These are phyloP conservation scores for Geotrichum ghanense DNA, from an alignment of 805 yeast genomes.

Conservation along the genomic window DNA sequence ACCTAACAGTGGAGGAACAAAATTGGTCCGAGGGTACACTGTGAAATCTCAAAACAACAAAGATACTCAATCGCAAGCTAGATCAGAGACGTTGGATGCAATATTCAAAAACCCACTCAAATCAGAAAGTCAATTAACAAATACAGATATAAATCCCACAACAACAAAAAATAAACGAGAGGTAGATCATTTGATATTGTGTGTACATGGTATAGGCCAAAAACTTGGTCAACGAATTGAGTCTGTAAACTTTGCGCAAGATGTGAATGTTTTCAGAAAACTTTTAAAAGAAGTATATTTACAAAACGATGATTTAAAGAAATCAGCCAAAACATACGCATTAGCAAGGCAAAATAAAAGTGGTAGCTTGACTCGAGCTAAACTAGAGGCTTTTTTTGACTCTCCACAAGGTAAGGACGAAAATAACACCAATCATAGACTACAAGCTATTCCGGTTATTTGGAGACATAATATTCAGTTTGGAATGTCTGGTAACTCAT, in stretches of 20 bases:
- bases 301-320: constrained; percentile 1
- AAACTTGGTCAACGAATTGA: constrained; percentile 67
- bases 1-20: constrained; percentile 16
- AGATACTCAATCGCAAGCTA: constrained; percentile 4
- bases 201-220: constrained; percentile 95
- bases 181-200: constrained; percentile 60
- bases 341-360: not conserved
- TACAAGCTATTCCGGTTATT: constrained; percentile 81
- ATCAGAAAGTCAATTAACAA: not conserved
- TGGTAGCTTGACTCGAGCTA: not conserved
- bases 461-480: constrained; percentile 62
- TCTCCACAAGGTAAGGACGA: constrained; percentile 4
- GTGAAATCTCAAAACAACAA: constrained; percentile 2
- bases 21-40: constrained; percentile 18
- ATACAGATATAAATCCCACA: not conserved
- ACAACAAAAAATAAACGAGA: constrained; percentile 18
- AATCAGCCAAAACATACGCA: not conserved
- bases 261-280: constrained; percentile 48
- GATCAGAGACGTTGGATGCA: constrained; percentile 3
- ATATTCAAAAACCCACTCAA: not conserved
- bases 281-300: constrained; percentile 8
- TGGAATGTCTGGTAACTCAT: constrained; percentile 12
- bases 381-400: not conserved
- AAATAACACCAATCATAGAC: constrained; percentile 27
- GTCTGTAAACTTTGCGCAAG: constrained; percentile 78